Evolutionary conservation across 2,329 filamentous ascomycete species (phyloP), one percentile per base, ranked within the genome.

Genomic region (Fusarium proliferatum): DNA sequence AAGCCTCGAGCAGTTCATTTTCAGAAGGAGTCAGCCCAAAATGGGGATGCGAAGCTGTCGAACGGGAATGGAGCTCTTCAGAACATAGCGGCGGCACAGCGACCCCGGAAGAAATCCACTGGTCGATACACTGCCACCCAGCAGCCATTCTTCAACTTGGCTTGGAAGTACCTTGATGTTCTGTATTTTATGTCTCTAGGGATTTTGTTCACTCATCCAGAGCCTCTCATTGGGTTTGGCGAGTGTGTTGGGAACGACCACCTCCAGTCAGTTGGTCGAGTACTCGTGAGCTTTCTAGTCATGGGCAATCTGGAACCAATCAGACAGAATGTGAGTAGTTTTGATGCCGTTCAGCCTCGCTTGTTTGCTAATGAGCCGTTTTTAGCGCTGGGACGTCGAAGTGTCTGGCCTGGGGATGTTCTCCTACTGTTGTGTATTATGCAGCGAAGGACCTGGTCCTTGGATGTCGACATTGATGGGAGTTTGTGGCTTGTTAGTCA

Each of bases 221-320:
- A 59, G 15, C 48, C 21, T 16, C 21, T 72, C 21, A 46, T 66
- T 33, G 58, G 49, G 12, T 30, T 67, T 19, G 45, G 46, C 9
- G 17, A 45, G 19, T 26, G 26, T 36, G 33, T 17, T 11, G 53
- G 33, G n/a, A 41, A 45, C 21, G 30, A 15, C 19, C n/a, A 26
- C 36, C 30, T 57, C 34, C 52, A 55, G 38, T 59, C 45, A 62
- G 23, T 56, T 41, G 61, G 51, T 6, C 76, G 72, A 28, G 52
- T 72, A 34, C 28, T 78, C n/a, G 49, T 63, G 15, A 67, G 62
- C 49, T 79, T 76, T 56, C 57, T 69, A 21, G 39, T 71, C 8
- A 52, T 79, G 19, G 77, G 77, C 26, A 75, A 67, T 13, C 15
- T 77, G 33, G 77, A 79, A 57, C 72, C 77, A 9, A 26, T 78